Evolutionary conservation across 2,329 filamentous ascomycete species (phyloP).

Genomic region (Zasmidium citrigriseum): DNA sequence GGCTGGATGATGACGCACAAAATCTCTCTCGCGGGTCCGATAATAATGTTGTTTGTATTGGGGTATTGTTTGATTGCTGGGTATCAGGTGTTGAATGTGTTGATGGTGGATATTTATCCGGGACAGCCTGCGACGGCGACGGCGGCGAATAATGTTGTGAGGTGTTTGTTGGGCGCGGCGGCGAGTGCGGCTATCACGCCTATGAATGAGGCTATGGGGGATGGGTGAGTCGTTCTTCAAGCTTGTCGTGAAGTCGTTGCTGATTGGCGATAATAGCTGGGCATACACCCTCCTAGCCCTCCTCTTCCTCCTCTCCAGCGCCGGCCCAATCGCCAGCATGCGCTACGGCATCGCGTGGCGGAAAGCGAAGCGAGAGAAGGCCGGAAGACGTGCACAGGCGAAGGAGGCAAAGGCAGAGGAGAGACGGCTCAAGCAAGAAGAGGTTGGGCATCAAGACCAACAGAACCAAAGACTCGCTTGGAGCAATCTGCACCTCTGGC

Average conservation of each 20-base stretch:
- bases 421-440: too few species aligned
- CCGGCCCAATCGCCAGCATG: slow-evolving; percentile 24
- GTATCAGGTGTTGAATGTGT: slow-evolving; percentile 47
- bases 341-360: slow-evolving; percentile 32
- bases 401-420: background rate
- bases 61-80: slow-evolving; percentile 41
- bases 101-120: slow-evolving; percentile 50
- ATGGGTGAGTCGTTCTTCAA: too few species aligned
- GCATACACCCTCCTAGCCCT: slow-evolving; percentile 40
- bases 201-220: slow-evolving; percentile 41
- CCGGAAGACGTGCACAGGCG: slow-evolving; percentile 6
- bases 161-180: slow-evolving; percentile 47
- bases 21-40: slow-evolving; percentile 29
- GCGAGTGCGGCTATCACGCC: slow-evolving; percentile 42
- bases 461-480: too few species aligned
- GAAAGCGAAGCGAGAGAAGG: slow-evolving; percentile 27
- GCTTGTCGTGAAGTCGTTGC: too few species aligned
- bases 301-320: slow-evolving; percentile 22
- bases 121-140: slow-evolving; percentile 44
- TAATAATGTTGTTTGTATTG: slow-evolving; percentile 31
- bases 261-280: slow-evolving; percentile 11
- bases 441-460: background rate
- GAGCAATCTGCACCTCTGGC: too few species aligned
- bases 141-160: slow-evolving; percentile 46
- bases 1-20: slow-evolving; percentile 43